Percentiles rank a stretch among this genome's conserved stretches.
These are phyloP conservation scores for Apophysomyces elegans DNA, from an alignment of 371 early-diverging fungal genomes.

Conservation along the genomic window DNA sequence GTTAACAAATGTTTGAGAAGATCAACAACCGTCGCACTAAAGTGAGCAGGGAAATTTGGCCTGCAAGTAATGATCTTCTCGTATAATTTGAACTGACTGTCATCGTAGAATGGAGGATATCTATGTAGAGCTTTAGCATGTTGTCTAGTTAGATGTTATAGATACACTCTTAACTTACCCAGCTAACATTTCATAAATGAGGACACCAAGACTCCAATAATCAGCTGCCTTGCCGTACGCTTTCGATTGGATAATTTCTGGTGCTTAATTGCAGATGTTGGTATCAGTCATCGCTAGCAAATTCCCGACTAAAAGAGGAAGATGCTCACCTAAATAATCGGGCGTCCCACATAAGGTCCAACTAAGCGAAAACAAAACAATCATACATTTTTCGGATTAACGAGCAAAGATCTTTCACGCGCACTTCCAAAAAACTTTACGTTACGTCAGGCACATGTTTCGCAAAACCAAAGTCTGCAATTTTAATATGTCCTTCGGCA, in stretches of 20 bases:
- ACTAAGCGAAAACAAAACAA: slow-evolving; percentile 39
- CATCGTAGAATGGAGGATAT: slow-evolving; percentile 90
- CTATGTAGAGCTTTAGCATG: background rate
- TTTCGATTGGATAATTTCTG: slow-evolving; percentile 95
- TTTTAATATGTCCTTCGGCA: slow-evolving; percentile 90
- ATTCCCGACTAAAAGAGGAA: slow-evolving; percentile 66
- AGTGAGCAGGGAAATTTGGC: slow-evolving; percentile 69
- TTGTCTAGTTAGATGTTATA: background rate
- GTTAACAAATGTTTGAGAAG: slow-evolving; percentile 85
- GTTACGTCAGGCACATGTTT: slow-evolving; percentile 69
- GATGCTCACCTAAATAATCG: slow-evolving; percentile 73
- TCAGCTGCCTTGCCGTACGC: slow-evolving; percentile 97
- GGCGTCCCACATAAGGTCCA: slow-evolving; percentile 98
- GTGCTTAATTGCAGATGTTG: slow-evolving; percentile 79
- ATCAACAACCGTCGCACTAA: slow-evolving; percentile 85
- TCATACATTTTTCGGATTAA: too few species aligned
- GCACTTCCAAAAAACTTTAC: background rate
- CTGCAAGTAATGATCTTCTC: slow-evolving; percentile 75
- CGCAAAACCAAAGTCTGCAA: slow-evolving; percentile 99
- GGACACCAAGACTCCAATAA: slow-evolving; percentile 96
- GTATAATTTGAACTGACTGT: slow-evolving; percentile 90
- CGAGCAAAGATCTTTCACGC: too few species aligned
- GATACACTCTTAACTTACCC: slow-evolving; percentile 52
- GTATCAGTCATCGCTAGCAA: slow-evolving; percentile 48
- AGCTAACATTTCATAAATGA: slow-evolving; percentile 94